A percentile compares a stretch with the other conserved stretches of the same genome.
phyloP scores from a whole-genome alignment of 768 basidiomycete genomes.

The Tylopilus subfusipes region DNA sequence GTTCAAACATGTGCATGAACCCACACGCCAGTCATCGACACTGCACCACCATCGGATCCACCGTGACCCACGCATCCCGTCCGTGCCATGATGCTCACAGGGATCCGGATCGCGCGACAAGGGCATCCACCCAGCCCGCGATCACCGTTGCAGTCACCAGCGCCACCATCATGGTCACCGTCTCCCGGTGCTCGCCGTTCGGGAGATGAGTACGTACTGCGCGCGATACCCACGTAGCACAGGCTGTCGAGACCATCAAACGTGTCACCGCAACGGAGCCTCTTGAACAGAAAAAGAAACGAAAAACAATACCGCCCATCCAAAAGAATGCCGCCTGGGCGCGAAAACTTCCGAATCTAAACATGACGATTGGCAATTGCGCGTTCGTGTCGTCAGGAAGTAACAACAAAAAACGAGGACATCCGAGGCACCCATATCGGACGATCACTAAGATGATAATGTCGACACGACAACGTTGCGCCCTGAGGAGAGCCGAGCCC shows the following conservation, averaged over 20 bases:
- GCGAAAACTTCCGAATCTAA: neutral
- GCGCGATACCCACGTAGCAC: neutral
- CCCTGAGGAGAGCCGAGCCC: neutral
- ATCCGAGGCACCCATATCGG: constrained; percentile 10
- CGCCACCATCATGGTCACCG: neutral
- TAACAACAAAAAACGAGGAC: neutral
- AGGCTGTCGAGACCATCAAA: constrained; percentile 3
- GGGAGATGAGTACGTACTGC: neutral
- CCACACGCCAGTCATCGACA: neutral
- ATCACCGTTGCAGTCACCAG: neutral
- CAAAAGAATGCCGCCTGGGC: neutral
- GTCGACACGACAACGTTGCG: neutral
- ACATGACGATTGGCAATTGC: constrained; percentile 10
- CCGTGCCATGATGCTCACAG: neutral
- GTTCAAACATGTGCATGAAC: neutral
- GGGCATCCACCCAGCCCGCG: neutral
- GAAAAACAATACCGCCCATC: constrained; percentile 5
- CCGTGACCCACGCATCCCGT: neutral
- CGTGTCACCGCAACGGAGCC: neutral
- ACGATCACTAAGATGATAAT: neutral
- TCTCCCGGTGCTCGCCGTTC: neutral
- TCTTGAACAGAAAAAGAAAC: neutral
- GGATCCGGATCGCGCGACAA: neutral
- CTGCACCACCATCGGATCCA: neutral
- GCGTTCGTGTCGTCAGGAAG: neutral